Evolutionary conservation across 2,329 filamentous ascomycete genomes (phyloP).

Genomic region (Aspergillus tamarii): DNA sequence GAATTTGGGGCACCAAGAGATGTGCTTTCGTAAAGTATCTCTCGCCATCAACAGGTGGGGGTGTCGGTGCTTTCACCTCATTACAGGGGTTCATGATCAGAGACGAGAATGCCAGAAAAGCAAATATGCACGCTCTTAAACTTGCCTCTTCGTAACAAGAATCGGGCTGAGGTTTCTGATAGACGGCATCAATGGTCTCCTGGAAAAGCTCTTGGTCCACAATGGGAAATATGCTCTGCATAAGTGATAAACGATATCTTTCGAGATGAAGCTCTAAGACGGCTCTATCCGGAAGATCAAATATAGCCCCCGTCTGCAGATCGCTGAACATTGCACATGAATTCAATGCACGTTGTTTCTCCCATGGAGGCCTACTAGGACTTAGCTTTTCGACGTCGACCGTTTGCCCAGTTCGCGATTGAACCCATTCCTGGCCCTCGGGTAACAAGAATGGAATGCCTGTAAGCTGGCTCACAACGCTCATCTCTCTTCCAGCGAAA

Average conservation of each 20-base stretch:
- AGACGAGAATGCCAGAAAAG: slow-evolving; percentile 50
- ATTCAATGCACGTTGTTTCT: slow-evolving; percentile 34
- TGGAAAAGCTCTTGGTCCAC: slow-evolving; percentile 53
- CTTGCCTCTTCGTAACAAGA: slow-evolving; percentile 33
- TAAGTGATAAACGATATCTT: slow-evolving; percentile 37
- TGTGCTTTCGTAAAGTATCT: slow-evolving; percentile 47
- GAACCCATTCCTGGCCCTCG: slow-evolving; percentile 54
- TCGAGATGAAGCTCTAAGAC: slow-evolving; percentile 37
- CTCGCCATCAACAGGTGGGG: slow-evolving; percentile 43
- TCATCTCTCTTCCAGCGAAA: slow-evolving; percentile 53
- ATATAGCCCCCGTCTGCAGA: slow-evolving; percentile 22
- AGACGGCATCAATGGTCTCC: slow-evolving; percentile 51
- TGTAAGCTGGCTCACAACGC: slow-evolving; percentile 51
- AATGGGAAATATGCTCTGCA: slow-evolving; percentile 54
- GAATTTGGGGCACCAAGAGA: slow-evolving; percentile 46
- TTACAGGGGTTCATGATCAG: slow-evolving; percentile 28
- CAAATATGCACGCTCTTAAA: slow-evolving; percentile 53
- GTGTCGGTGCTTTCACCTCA: slow-evolving; percentile 1
- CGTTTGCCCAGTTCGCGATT: slow-evolving; percentile 48
- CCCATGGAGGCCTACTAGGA: slow-evolving; percentile 36
- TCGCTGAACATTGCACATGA: slow-evolving; percentile 26
- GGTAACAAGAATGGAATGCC: slow-evolving; percentile 56
- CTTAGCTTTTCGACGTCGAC: slow-evolving; percentile 35
- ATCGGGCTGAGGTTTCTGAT: slow-evolving; percentile 31
- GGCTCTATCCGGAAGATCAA: slow-evolving; percentile 41